Conservation (phyloP, 164 flowering plant species). For the Aristolochia fimbriata region DNA sequence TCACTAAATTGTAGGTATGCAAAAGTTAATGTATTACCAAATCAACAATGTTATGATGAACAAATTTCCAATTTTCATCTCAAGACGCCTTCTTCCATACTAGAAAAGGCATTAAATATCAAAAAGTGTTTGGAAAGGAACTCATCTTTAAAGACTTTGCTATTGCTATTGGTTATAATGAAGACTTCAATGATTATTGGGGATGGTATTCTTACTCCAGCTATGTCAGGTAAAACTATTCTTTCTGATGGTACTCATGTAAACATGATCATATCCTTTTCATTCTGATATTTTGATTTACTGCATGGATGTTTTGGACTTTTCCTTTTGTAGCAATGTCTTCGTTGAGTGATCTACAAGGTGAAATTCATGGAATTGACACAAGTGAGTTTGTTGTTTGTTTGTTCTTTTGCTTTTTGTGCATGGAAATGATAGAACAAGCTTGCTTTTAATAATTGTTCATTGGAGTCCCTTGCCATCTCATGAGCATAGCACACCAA, state of each 20-base stretch:
- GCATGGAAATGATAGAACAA: too few relatives aligned
- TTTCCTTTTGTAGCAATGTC: constrained; percentile 66
- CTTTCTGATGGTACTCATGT: neutral
- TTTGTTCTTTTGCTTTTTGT: neutral
- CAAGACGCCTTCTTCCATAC: constrained; percentile 88
- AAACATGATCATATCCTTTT: neutral
- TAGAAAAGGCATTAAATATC: constrained; percentile 77
- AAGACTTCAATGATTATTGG: constrained; percentile 98
- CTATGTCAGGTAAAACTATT: constrained; percentile 70
- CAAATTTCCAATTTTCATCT: constrained; percentile 83
- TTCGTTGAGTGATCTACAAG: constrained; percentile 89
- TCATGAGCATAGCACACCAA: too few relatives aligned
- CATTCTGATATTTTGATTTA: neutral
- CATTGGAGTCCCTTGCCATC: too few relatives aligned
- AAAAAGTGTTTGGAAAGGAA: constrained; percentile 67
- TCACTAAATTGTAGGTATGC: constrained; percentile 94
- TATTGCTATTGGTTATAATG: constrained; percentile 77
- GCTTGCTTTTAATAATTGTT: too few relatives aligned
- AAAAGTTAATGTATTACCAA: constrained; percentile 82
- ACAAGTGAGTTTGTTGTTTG: constrained; percentile 57
- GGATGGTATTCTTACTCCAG: constrained; percentile 97
- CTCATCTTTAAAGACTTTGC: constrained; percentile 58
- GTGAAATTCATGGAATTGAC: constrained; percentile 59
- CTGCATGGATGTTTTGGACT: constrained; percentile 1
- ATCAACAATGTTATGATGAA: constrained; percentile 85